These are phyloP conservation scores for Xylariaceae sp. DNA, from an alignment of 2,329 filamentous ascomycete species.

Conservation along the genomic window DNA sequence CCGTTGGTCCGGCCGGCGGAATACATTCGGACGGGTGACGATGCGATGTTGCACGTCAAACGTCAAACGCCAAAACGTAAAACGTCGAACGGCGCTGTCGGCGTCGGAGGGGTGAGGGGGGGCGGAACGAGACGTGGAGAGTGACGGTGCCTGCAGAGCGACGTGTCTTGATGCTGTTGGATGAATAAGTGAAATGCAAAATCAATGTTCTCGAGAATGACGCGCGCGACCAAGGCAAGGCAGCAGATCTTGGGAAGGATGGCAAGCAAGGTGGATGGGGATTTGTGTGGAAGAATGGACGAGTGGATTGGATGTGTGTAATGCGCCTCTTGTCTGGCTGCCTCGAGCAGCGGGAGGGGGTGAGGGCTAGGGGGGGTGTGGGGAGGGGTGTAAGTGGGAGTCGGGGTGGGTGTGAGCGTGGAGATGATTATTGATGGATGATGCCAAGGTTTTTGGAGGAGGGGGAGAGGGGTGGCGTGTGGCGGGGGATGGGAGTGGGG, in stretches of 20 bases:
- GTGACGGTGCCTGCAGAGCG: slow-evolving; percentile 45
- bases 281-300: slow-evolving; percentile 1
- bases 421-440: not conserved
- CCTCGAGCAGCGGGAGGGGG: slow-evolving; percentile 8
- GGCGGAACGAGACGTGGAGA: slow-evolving; percentile 32
- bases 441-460: not conserved
- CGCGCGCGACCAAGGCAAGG: slow-evolving; percentile 34
- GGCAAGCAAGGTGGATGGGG: slow-evolving; percentile 21
- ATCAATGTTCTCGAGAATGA: slow-evolving; percentile 29
- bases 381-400: slow-evolving; percentile 16
- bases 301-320: slow-evolving; percentile 1
- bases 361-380: slow-evolving; percentile 4
- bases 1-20: slow-evolving; percentile 59
- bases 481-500: not conserved
- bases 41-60: slow-evolving; percentile 36
- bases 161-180: slow-evolving; percentile 61
- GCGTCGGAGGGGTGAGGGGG: slow-evolving; percentile 19
- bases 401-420: not conserved
- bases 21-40: slow-evolving; percentile 49
- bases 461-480: not conserved
- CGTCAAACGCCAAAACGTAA: slow-evolving; percentile 25
- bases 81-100: slow-evolving; percentile 24
- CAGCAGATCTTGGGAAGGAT: slow-evolving; percentile 30
- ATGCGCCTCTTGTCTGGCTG: slow-evolving; percentile 16
- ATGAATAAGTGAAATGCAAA: slow-evolving; percentile 26